A percentile compares a stretch with the other conserved stretches of the same genome.
Conservation (phyloP, 768 basidiomycete species). For the Leucosporidium creatinivorum region DNA sequence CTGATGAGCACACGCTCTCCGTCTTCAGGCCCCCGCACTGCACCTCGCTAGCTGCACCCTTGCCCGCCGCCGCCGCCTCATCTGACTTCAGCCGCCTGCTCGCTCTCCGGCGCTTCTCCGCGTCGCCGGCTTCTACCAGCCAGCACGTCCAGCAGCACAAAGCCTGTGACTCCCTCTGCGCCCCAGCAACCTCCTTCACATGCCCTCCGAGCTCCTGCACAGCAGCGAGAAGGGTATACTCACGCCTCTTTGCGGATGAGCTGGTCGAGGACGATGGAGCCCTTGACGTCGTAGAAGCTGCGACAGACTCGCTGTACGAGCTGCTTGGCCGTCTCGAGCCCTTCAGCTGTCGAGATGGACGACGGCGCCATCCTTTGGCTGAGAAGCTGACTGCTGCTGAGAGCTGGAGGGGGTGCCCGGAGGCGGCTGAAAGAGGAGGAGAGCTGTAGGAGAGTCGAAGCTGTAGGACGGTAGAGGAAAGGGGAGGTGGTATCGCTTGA, state of each 20-base stretch:
- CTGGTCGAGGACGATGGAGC: slow-evolving; percentile 85
- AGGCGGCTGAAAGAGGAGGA: no score
- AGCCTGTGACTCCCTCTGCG: not conserved
- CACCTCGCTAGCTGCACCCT: no score
- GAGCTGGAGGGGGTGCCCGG: no score
- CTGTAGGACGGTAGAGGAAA: no score
- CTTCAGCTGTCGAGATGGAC: slow-evolving; percentile 46
- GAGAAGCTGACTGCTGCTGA: no score
- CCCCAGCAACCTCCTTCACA: not conserved
- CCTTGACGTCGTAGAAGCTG: slow-evolving; percentile 90
- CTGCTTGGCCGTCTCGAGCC: slow-evolving; percentile 70
- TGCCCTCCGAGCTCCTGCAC: not conserved
- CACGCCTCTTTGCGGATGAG: slow-evolving; percentile 88
- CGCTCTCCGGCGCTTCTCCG: not conserved
- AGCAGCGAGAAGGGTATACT: slow-evolving; percentile 45
- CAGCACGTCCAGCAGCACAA: not conserved
- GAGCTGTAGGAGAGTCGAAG: no score
- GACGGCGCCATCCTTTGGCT: not conserved
- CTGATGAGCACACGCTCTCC: slow-evolving; percentile 3
- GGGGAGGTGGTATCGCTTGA: no score
- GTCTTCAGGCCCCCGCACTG: no score
- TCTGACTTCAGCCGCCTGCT: no score
- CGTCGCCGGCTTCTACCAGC: not conserved
- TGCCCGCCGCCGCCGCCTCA: no score
- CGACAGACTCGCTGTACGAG: slow-evolving; percentile 90